phyloP scores from a whole-genome alignment of 805 yeast species.

The Kockiozyma suomiensis region DNA sequence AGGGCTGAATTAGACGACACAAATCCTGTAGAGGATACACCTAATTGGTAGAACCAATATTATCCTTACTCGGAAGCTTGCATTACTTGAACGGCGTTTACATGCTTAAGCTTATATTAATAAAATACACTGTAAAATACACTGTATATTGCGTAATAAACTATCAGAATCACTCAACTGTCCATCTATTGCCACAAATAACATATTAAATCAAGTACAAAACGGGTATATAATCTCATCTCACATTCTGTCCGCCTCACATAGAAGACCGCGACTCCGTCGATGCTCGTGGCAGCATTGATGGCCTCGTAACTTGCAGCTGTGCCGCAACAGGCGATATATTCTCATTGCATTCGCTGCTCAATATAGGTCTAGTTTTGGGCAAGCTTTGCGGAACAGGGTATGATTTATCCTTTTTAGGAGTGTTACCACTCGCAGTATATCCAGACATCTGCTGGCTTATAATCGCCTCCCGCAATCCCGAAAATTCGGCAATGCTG shows the following conservation, averaged over 20 bases:
- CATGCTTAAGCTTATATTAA: neutral
- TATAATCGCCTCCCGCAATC: conserved; percentile 20
- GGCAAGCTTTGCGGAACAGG: conserved; percentile 21
- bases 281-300: conserved; percentile 7
- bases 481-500: conserved; percentile 10
- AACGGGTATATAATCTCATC: neutral
- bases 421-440: conserved; percentile 24
- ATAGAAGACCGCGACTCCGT: neutral
- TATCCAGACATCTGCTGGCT: conserved; percentile 10
- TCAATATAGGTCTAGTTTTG: conserved; percentile 5
- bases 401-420: conserved; percentile 23
- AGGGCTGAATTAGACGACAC: neutral
- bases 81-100: neutral
- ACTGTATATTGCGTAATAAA: no score
- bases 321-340: neutral
- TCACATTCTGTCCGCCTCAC: neutral
- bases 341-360: conserved; percentile 5
- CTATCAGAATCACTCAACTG: no score
- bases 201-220: neutral
- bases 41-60: no score
- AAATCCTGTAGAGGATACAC: no score
- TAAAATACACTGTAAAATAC: neutral
- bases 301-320: conserved; percentile 1
- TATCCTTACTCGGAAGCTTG: no score
- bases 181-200: neutral